Evolutionary conservation across 176 grass and related monocot genomes (phyloP).

Genomic region (Elaeis guineensis): DNA sequence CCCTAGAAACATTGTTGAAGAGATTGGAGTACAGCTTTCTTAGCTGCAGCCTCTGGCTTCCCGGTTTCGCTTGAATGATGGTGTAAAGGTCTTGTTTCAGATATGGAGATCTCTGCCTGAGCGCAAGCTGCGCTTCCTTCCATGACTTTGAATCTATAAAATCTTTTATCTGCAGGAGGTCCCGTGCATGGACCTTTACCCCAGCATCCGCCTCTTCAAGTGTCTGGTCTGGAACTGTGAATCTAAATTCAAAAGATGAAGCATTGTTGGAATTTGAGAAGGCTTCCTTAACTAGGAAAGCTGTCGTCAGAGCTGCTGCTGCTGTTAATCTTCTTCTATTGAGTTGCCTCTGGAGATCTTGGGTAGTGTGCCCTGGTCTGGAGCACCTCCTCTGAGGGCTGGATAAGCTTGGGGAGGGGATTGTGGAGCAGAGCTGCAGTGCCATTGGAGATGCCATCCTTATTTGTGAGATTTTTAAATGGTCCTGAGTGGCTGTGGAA

Average conservation of each 20-base stretch:
- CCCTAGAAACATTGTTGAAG: slow-evolving; percentile 66
- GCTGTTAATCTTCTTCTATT: slow-evolving; percentile 24
- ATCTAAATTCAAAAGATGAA: slow-evolving; percentile 43
- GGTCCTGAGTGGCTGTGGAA: too few species aligned
- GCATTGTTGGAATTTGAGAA: slow-evolving; percentile 16
- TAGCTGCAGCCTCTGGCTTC: slow-evolving; percentile 40
- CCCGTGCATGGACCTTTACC: slow-evolving; percentile 42
- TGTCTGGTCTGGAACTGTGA: slow-evolving; percentile 50
- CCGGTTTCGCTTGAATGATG: slow-evolving; percentile 60
- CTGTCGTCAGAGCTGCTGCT: slow-evolving; percentile 8
- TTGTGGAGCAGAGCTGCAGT: slow-evolving; percentile 25
- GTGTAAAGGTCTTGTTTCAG: slow-evolving; percentile 89
- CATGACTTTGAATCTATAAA: slow-evolving; percentile 69
- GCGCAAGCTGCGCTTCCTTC: slow-evolving; percentile 45
- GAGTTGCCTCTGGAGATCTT: slow-evolving; percentile 1
- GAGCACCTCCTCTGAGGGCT: slow-evolving; percentile 7
- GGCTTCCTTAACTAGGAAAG: slow-evolving; percentile 29
- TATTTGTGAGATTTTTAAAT: too few species aligned
- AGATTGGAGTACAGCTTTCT: slow-evolving; percentile 66
- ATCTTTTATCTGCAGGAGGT: slow-evolving; percentile 49
- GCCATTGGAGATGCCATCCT: slow-evolving; percentile 22
- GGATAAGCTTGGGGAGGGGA: slow-evolving; percentile 7
- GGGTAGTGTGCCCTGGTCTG: not conserved
- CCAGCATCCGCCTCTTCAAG: slow-evolving; percentile 52
- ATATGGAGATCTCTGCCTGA: slow-evolving; percentile 44